These are phyloP conservation scores for Fomitopsis betulina DNA, from an alignment of 1,284 basidiomycete species.

Conservation along the genomic window DNA sequence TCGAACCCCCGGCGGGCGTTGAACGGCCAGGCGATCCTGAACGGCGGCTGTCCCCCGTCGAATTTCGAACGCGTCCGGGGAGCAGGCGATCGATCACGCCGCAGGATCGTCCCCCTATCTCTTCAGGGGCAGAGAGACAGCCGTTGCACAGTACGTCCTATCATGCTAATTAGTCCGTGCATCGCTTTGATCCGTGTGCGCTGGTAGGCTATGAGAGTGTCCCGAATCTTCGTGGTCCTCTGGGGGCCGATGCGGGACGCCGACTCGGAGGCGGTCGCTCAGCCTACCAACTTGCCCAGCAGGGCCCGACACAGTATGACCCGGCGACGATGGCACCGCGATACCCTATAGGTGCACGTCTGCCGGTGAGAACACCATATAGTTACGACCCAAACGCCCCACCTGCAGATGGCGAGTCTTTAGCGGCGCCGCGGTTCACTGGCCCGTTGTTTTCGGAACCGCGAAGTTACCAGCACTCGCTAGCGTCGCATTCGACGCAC, in stretches of 20 bases:
- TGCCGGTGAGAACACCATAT: not conserved
- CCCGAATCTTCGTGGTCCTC: not conserved
- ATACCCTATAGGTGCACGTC: not conserved
- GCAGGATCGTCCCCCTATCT: not conserved
- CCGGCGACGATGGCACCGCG: conserved; percentile 1
- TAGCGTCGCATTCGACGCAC: conserved; percentile 1
- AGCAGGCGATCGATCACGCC: not conserved
- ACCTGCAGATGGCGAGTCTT: not conserved
- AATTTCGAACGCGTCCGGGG: not conserved
- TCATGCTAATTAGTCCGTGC: not conserved
- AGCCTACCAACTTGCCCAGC: not conserved
- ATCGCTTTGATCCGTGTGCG: not conserved
- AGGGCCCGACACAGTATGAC: not conserved
- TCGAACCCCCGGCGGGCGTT: not conserved
- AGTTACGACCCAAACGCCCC: not conserved
- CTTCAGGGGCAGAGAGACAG: not conserved
- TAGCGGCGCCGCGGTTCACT: not conserved
- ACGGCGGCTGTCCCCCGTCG: not conserved
- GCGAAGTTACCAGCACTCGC: not conserved
- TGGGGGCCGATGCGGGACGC: not conserved
- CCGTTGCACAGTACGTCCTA: not conserved
- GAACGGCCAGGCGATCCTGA: not conserved
- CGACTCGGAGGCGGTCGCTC: not conserved
- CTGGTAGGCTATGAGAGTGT: not conserved
- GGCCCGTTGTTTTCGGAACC: not conserved